Conservation (phyloP, 768 basidiomycete genomes). For the Cyathus striatus region DNA sequence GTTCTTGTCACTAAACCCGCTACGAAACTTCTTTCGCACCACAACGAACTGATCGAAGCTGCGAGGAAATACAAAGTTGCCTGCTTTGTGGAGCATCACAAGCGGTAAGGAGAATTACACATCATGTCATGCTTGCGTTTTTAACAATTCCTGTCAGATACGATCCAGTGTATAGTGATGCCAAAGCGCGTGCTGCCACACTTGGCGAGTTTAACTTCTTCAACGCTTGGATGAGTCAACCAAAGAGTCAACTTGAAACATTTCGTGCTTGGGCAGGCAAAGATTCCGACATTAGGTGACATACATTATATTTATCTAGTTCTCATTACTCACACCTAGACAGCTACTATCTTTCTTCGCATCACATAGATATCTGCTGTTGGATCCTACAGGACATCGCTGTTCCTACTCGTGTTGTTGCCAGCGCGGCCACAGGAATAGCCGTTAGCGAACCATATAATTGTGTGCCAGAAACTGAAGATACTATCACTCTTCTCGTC, state of each 20-base stretch:
- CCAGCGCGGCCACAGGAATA: slow-evolving; percentile 87
- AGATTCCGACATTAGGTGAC: slow-evolving; percentile 84
- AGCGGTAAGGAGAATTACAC: slow-evolving; percentile 44
- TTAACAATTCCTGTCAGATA: slow-evolving; percentile 35
- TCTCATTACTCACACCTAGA: background rate
- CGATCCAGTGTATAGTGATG: slow-evolving; percentile 92
- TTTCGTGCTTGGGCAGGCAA: slow-evolving; percentile 95
- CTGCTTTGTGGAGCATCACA: slow-evolving; percentile 95
- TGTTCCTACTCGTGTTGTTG: slow-evolving; percentile 79
- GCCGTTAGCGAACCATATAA: slow-evolving; percentile 87
- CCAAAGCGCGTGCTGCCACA: slow-evolving; percentile 65
- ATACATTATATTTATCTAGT: background rate
- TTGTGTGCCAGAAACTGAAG: slow-evolving; percentile 83
- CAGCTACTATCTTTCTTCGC: slow-evolving; percentile 92
- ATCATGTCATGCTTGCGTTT: background rate
- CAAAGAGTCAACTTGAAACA: slow-evolving; percentile 90
- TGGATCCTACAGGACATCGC: slow-evolving; percentile 80
- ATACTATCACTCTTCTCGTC: slow-evolving; percentile 91
- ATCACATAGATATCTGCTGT: slow-evolving; percentile 87
- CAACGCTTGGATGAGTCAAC: slow-evolving; percentile 97
- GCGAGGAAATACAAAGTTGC: slow-evolving; percentile 78
- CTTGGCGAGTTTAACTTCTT: slow-evolving; percentile 95
- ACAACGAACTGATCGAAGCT: slow-evolving; percentile 69
- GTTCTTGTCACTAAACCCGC: slow-evolving; percentile 94
- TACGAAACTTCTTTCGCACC: slow-evolving; percentile 79